These are phyloP conservation scores for Starmerella davenportii DNA, from an alignment of 805 yeast genomes.

Conservation along the genomic window DNA sequence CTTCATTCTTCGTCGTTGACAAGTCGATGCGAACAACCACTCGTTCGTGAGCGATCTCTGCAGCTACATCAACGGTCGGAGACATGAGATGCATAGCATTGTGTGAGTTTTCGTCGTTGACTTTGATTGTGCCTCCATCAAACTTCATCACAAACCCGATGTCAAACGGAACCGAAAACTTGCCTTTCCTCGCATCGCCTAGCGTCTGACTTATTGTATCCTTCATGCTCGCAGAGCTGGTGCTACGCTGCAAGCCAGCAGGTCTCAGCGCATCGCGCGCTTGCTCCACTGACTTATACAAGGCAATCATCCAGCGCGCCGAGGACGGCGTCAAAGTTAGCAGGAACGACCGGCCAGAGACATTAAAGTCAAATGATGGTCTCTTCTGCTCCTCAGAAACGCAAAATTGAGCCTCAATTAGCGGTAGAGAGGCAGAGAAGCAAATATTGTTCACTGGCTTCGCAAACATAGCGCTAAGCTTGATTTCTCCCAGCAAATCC, in stretches of 20 bases:
- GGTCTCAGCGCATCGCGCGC: background rate
- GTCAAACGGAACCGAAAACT: conserved; percentile 3
- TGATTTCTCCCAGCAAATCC: conserved; percentile 44
- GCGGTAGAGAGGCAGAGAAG: conserved; percentile 16
- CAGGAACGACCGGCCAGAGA: conserved; percentile 19
- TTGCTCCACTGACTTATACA: conserved; percentile 3
- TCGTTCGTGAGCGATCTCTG: conserved; percentile 28
- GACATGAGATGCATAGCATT: conserved; percentile 38
- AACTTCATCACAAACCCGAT: conserved; percentile 7
- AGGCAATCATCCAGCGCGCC: conserved; percentile 33
- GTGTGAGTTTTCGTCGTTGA: conserved; percentile 17
- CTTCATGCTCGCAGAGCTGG: background rate
- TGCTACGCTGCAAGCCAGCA: background rate
- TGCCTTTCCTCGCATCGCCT: background rate
- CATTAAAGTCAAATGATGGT: conserved; percentile 7
- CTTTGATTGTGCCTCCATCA: conserved; percentile 11
- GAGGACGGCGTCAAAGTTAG: conserved; percentile 17
- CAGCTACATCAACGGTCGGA: conserved; percentile 49
- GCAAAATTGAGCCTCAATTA: conserved; percentile 14
- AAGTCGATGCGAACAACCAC: conserved; percentile 36
- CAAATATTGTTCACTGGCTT: conserved; percentile 30
- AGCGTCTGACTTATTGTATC: background rate
- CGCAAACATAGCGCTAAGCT: conserved; percentile 49
- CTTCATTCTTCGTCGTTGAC: conserved; percentile 51
- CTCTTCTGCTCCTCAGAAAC: conserved; percentile 3